A percentile compares a stretch with the other conserved stretches of the same genome.
Conservation (phyloP, 2,329 filamentous ascomycete genomes). For the Botrytis sinoallii region DNA sequence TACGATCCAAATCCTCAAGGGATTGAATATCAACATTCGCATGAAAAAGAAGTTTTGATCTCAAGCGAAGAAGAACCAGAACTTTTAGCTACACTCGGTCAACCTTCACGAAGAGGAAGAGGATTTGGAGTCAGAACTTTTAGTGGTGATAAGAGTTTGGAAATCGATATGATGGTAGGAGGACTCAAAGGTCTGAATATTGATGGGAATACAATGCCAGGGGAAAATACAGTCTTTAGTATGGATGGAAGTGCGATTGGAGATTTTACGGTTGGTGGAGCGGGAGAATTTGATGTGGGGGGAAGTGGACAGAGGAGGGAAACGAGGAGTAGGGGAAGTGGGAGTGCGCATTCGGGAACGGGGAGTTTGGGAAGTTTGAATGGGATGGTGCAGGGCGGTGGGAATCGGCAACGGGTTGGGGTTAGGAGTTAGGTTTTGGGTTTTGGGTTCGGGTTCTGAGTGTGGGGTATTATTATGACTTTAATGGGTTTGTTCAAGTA, state of each 20-base stretch:
- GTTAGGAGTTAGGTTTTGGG: background rate
- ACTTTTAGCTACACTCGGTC: background rate
- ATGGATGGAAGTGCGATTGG: conserved; percentile 6
- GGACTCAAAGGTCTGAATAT: background rate
- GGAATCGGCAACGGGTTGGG: background rate
- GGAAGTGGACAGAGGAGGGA: background rate
- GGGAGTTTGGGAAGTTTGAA: background rate
- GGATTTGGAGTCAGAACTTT: conserved; percentile 7
- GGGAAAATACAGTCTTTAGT: background rate
- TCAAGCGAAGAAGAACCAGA: conserved; percentile 8
- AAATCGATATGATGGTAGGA: background rate
- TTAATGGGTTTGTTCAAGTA: background rate
- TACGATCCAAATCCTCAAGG: background rate
- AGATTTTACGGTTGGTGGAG: background rate
- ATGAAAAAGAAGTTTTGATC: background rate
- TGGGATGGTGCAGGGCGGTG: background rate
- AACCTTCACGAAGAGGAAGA: background rate
- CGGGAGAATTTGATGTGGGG: background rate
- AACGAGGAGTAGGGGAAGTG: background rate
- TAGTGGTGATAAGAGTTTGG: conserved; percentile 10
- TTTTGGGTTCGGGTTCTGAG: background rate
- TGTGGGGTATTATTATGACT: background rate
- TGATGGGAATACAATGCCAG: background rate
- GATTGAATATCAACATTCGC: background rate
- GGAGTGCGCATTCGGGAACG: background rate